A percentile compares a stretch with the other conserved stretches of the same genome.
phyloP scores from a whole-genome alignment of 192 early-diverging fungal genomes.

The Chytriomyces hyalinus region DNA sequence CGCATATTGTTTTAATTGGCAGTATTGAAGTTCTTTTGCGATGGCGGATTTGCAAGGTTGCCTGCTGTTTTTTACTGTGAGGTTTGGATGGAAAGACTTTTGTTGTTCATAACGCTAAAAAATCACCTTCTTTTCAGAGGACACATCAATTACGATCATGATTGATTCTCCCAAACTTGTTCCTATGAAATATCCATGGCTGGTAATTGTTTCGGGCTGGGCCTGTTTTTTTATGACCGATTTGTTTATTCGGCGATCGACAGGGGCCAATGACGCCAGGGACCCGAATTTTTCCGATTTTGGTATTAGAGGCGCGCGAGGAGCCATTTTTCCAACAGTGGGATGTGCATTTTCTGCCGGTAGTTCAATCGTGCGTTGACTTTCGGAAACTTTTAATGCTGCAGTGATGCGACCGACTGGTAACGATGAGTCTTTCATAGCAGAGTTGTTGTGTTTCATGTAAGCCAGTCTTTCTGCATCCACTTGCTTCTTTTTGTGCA shows the following conservation, averaged over 20 bases:
- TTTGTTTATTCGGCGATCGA: not conserved
- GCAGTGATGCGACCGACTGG: not conserved
- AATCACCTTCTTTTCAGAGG: conserved; percentile 8
- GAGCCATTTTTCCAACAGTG: not conserved
- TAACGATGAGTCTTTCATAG: not conserved
- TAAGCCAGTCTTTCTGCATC: not conserved
- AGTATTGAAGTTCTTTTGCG: conserved; percentile 7
- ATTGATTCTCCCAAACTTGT: conserved; percentile 28
- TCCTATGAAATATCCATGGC: conserved; percentile 24
- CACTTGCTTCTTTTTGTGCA: not conserved
- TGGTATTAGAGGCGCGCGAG: not conserved
- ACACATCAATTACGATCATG: conserved; percentile 16
- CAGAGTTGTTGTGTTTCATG: not conserved
- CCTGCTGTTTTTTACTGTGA: not conserved
- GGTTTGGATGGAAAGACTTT: not conserved
- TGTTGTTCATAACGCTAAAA: not conserved
- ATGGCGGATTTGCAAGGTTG: not conserved
- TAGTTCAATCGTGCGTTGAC: not conserved
- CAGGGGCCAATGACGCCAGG: not conserved
- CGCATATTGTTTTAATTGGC: conserved; percentile 21
- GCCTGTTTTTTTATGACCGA: not conserved
- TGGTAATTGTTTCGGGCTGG: not conserved
- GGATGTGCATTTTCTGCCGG: not conserved
- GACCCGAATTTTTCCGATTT: not conserved
- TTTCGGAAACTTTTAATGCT: not conserved